phyloP scores from a whole-genome alignment of 1,139 yeast genomes.

The Pneumocystis jirovecii region DNA sequence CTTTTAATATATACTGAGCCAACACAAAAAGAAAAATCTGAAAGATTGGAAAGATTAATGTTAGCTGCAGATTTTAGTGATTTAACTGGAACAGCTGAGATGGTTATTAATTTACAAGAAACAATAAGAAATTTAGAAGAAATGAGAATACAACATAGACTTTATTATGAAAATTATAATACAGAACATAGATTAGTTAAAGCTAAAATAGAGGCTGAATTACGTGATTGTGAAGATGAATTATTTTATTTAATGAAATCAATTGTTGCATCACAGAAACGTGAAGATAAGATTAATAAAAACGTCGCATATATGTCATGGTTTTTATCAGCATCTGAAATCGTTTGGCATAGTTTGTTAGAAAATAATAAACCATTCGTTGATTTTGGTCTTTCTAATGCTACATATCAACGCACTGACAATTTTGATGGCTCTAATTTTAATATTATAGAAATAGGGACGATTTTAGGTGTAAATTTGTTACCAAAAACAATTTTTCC shows the following conservation, averaged over 20 bases:
- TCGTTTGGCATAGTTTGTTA: constrained; percentile 56
- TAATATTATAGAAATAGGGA: constrained; percentile 43
- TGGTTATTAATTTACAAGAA: constrained; percentile 42
- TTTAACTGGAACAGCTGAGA: constrained; percentile 37
- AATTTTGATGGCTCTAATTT: constrained; percentile 50
- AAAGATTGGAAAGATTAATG: constrained; percentile 48
- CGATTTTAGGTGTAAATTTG: constrained; percentile 58
- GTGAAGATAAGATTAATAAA: constrained; percentile 26
- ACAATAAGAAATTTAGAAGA: constrained; percentile 34
- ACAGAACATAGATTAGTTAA: constrained; percentile 12
- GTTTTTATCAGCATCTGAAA: constrained; percentile 55
- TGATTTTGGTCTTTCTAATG: constrained; percentile 53
- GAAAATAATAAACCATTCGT: constrained; percentile 49
- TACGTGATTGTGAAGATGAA: constrained; percentile 29
- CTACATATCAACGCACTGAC: constrained; percentile 45
- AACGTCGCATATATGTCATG: constrained; percentile 33
- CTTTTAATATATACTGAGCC: constrained; percentile 55
- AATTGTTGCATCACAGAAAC: constrained; percentile 33
- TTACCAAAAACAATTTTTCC: constrained; percentile 50
- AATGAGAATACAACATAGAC: constrained; percentile 34
- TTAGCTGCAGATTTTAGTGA: constrained; percentile 58
- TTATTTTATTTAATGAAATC: constrained; percentile 55
- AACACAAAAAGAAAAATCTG: constrained; percentile 39
- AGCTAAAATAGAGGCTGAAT: constrained; percentile 15
- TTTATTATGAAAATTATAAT: constrained; percentile 14